Evolutionary conservation across 2,329 filamentous ascomycete species (phyloP).

Genomic region (Gliomastix tumulicola): DNA sequence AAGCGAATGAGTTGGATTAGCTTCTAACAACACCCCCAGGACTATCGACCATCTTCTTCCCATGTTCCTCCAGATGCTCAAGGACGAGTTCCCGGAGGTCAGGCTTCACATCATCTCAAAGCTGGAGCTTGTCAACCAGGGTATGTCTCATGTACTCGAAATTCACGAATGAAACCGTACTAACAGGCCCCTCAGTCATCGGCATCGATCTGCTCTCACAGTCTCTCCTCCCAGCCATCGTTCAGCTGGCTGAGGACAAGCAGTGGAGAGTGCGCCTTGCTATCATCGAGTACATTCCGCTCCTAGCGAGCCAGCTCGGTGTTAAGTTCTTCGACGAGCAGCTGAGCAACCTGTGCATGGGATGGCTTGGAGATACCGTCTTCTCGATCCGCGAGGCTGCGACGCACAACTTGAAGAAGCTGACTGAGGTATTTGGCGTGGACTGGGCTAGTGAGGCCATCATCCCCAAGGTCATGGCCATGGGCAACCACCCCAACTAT

Average conservation of each 20-base stretch:
- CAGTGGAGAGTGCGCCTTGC: constrained; percentile 97
- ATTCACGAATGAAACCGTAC: constrained; percentile 1
- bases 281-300: constrained; percentile 98
- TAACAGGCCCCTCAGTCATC: constrained; percentile 59
- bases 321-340: constrained; percentile 99
- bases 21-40: no score
- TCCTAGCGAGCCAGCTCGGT: constrained; percentile 90
- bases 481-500: constrained; percentile 98
- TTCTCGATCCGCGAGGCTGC: constrained; percentile 98
- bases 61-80: constrained; percentile 99
- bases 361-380: constrained; percentile 95
- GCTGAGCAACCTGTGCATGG: constrained; percentile 91
- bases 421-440: constrained; percentile 96
- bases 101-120: constrained; percentile 99
- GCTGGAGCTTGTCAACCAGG: constrained; percentile 94
- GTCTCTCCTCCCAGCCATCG: constrained; percentile 92
- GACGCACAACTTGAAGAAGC: constrained; percentile 94
- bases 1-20: no score
- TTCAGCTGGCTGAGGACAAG: constrained; percentile 97
- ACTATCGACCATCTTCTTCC: constrained; percentile 94
- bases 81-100: constrained; percentile 98
- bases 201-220: constrained; percentile 96
- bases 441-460: constrained; percentile 97
- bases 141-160: constrained; percentile 35
- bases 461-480: constrained; percentile 96